phyloP scores from a whole-genome alignment of 441 rosid genomes.

The Adansonia madagascariensis region DNA sequence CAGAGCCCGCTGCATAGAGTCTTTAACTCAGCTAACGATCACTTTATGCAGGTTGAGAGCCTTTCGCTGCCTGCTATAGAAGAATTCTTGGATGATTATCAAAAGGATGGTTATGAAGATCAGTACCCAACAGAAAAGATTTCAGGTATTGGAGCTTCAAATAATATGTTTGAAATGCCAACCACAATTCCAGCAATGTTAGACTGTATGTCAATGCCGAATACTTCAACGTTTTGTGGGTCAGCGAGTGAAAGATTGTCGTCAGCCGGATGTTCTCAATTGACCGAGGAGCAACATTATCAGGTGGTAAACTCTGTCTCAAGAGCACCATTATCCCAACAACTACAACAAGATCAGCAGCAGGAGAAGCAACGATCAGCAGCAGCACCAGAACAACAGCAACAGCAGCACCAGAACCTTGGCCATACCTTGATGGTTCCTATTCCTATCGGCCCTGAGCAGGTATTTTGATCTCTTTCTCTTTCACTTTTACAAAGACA shows the following conservation, averaged over 20 bases:
- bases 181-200: constrained; percentile 28
- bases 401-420: constrained; percentile 35
- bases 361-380: constrained; percentile 41
- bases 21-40: constrained; percentile 52
- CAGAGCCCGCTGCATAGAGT: constrained; percentile 57
- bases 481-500: neutral
- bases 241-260: constrained; percentile 34
- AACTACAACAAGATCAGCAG: constrained; percentile 39
- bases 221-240: constrained; percentile 37
- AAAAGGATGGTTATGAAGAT: constrained; percentile 36
- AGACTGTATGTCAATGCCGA: constrained; percentile 38
- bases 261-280: constrained; percentile 31
- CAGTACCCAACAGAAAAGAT: constrained; percentile 30
- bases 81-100: constrained; percentile 55
- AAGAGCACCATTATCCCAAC: constrained; percentile 42
- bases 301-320: constrained; percentile 24
- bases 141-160: constrained; percentile 26
- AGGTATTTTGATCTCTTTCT: constrained; percentile 35
- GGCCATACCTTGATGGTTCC: constrained; percentile 46
- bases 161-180: constrained; percentile 38
- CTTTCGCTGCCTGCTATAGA: constrained; percentile 51
- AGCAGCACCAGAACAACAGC: constrained; percentile 18
- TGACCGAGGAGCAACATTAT: constrained; percentile 42
- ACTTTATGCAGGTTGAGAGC: constrained; percentile 53
- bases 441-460: constrained; percentile 48